A percentile compares a stretch with the other conserved stretches of the same genome.
phyloP scores from a whole-genome alignment of 768 basidiomycete genomes.

The Tulasnella sp. region DNA sequence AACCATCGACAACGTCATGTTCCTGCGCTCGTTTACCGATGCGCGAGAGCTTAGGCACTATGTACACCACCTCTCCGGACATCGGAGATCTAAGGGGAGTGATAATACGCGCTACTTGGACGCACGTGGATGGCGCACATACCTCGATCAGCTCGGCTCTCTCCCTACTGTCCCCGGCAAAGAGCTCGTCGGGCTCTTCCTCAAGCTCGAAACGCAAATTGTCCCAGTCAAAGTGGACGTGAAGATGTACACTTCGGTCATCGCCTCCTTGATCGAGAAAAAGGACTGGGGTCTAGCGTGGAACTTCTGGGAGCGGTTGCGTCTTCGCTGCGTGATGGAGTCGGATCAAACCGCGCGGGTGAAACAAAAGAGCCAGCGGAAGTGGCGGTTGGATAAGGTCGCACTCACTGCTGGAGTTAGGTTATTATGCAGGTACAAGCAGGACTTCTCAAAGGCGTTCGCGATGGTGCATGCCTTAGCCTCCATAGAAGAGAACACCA shows the following conservation, averaged over 20 bases:
- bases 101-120: no score
- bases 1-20: no score
- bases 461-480: neutral
- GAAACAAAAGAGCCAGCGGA: neutral
- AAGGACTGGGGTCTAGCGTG: constrained; percentile 2
- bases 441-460: neutral
- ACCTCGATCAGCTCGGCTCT: no score
- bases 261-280: neutral
- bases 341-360: neutral
- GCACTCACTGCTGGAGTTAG: constrained; percentile 1
- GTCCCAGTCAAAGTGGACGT: neutral
- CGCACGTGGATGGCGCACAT: no score
- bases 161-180: no score
- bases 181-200: no score
- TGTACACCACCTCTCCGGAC: no score
- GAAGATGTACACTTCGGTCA: neutral
- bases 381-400: neutral
- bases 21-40: no score
- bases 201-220: no score
- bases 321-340: neutral
- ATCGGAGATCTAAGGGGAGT: no score
- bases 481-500: neutral
- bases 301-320: constrained; percentile 1
- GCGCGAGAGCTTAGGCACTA: no score
- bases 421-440: constrained; percentile 3